Evolutionary conservation across 192 early-diverging fungal species (phyloP).

Genomic region (Funneliformis mosseae): DNA sequence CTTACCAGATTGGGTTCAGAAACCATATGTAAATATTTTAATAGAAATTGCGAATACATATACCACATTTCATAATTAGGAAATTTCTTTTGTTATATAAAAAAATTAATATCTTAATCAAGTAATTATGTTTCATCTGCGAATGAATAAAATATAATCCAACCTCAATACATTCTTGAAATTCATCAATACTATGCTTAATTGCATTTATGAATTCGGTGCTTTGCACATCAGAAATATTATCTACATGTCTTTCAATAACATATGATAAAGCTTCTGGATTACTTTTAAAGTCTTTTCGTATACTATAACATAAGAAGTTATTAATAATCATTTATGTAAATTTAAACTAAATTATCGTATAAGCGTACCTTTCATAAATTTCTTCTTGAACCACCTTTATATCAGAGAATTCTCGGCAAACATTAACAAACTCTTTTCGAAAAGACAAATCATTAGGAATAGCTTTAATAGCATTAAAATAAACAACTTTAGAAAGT

Average conservation of each 20-base stretch:
- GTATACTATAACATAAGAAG: conserved; percentile 46
- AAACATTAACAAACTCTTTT: conserved; percentile 68
- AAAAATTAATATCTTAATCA: neutral
- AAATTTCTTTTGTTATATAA: neutral
- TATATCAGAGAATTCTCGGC: conserved; percentile 56
- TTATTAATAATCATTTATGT: conserved; percentile 19
- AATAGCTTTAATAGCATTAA: conserved; percentile 79
- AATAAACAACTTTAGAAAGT: conserved; percentile 74
- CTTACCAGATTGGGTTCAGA: conserved; percentile 15
- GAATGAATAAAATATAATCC: neutral
- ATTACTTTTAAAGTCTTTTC: conserved; percentile 59
- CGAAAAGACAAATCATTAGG: conserved; percentile 77
- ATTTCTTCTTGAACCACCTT: conserved; percentile 48
- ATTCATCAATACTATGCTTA: conserved; percentile 16
- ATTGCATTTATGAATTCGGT: neutral
- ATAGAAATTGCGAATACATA: conserved; percentile 11
- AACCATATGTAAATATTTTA: neutral
- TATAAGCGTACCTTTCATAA: conserved; percentile 8
- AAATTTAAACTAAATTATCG: neutral
- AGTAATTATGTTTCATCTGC: neutral
- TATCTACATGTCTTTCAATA: conserved; percentile 33
- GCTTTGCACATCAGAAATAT: neutral
- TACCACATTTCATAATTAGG: conserved; percentile 22
- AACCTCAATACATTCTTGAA: conserved; percentile 24
- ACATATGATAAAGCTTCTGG: conserved; percentile 57